Evolutionary conservation across 2,329 filamentous ascomycete genomes (phyloP).

Genomic region (Rutstroemia sp.): DNA sequence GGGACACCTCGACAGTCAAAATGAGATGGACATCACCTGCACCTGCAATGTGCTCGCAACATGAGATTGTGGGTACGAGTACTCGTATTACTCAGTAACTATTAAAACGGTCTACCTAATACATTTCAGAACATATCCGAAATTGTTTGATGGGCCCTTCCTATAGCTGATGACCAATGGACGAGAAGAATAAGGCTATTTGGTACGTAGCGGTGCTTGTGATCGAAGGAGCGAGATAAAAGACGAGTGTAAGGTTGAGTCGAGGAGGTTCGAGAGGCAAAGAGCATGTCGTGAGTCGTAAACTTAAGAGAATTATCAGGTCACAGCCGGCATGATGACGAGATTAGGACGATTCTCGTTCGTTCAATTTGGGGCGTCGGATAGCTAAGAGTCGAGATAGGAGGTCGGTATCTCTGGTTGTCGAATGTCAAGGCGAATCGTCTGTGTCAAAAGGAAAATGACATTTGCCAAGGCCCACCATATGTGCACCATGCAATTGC

Average conservation of each 20-base stretch:
- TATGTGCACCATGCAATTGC: constrained; percentile 24
- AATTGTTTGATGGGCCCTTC: constrained; percentile 13
- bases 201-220: constrained; percentile 4
- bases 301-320: constrained; percentile 28
- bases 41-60: not conserved
- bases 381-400: constrained; percentile 30
- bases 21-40: not conserved
- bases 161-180: constrained; percentile 15
- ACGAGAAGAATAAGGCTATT: constrained; percentile 19
- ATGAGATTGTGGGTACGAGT: not conserved
- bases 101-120: constrained; percentile 20
- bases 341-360: constrained; percentile 34
- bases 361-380: constrained; percentile 29
- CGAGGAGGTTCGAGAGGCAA: constrained; percentile 15
- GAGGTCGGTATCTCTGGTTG: constrained; percentile 30
- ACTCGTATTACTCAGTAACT: constrained; percentile 8
- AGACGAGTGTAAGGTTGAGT: constrained; percentile 17
- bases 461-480: constrained; percentile 23
- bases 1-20: not conserved
- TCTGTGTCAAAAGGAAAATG: constrained; percentile 27
- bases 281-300: constrained; percentile 25
- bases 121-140: constrained; percentile 23
- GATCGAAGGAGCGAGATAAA: constrained; percentile 23
- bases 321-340: constrained; percentile 31
- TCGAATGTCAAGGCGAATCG: constrained; percentile 30